Evolutionary conservation across 2,329 filamentous ascomycete species (phyloP).

Genomic region (Bipolaris oryzae): DNA sequence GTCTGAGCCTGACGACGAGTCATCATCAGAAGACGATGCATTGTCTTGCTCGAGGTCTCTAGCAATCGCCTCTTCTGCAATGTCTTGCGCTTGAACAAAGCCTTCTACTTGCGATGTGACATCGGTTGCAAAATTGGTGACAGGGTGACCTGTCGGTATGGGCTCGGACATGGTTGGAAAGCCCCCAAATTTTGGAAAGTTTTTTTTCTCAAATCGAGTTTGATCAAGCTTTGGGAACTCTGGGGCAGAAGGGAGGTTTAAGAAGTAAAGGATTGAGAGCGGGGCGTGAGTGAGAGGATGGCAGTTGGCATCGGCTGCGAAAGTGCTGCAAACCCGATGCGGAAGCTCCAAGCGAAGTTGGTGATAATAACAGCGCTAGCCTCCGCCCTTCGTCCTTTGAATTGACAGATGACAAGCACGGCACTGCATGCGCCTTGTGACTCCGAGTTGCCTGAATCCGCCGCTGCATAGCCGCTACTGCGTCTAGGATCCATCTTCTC

Average conservation of each 20-base stretch:
- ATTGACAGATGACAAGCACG: slow-evolving; percentile 13
- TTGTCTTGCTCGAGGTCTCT: slow-evolving; percentile 45
- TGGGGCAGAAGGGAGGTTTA: not conserved
- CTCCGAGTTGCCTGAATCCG: slow-evolving; percentile 2
- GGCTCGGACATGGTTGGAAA: slow-evolving; percentile 26
- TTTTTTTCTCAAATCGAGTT: no score
- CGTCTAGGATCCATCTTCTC: not conserved
- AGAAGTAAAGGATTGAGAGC: slow-evolving; percentile 9
- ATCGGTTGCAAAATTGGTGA: slow-evolving; percentile 29
- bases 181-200: not conserved
- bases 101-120: slow-evolving; percentile 41
- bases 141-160: slow-evolving; percentile 13
- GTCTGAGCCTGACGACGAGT: slow-evolving; percentile 54
- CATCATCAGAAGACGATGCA: slow-evolving; percentile 64
- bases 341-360: slow-evolving; percentile 26
- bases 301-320: slow-evolving; percentile 15
- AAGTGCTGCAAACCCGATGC: slow-evolving; percentile 14
- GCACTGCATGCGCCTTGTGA: slow-evolving; percentile 11
- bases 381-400: slow-evolving; percentile 28
- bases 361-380: slow-evolving; percentile 19
- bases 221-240: no score
- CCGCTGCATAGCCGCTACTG: not conserved
- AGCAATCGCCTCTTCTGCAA: slow-evolving; percentile 49
- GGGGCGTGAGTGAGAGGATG: slow-evolving; percentile 20
- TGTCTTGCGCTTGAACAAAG: slow-evolving; percentile 37